Evolutionary conservation across 1,284 basidiomycete species (phyloP), one percentile per base, ranked within the genome.

Genomic region (Heterobasidion parviporum): DNA sequence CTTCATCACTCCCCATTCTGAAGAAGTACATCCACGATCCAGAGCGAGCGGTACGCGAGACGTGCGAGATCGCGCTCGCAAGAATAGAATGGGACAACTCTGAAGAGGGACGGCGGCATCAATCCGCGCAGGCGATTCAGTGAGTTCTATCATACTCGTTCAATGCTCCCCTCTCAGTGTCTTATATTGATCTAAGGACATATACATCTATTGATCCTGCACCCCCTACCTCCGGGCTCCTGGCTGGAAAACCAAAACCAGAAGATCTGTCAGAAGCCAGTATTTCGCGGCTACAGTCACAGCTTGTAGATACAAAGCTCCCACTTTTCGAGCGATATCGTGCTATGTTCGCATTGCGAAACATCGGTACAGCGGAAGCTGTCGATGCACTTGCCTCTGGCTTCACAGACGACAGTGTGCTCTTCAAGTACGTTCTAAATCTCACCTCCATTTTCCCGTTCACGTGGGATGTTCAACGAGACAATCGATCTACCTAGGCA

Each of bases 121-220:
- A 67, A 43, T 62, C 68, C n/a, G 67, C 68, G 4, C 67, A 72
- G 15, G 70, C 71, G 20, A 65, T 61, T n/a, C 66, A 71, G 61
- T 67, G 59, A 53, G 67, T 68, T 32, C 14, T 53, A 50, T 52
- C 26, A 10, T 34, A 16, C 38, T 9, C 53, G 43, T 20, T 32
- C 43, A 9, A 56, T 18, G n/a, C 18, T 15, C 7, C 18, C 12
- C 9, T 8, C 14, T 51, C 16, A 35, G 38, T 49, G 18, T 55
- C 4, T 16, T 38, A 26, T 26, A 3, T 20, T 18, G n/a, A 34
- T 6, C 14, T 45, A 35, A 84, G 81, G 64, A 72, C 74, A 38
- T 95, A 94, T 68, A 90, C 88, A 2, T 97, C 96, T 2, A 89
- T 98, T 61, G 97, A 99, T 73, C 97, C 97, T 18, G 97, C 97